Base-by-base conservation (phyloP, 129 eudicot genomes). In the Kitagawia praeruptora region DNA sequence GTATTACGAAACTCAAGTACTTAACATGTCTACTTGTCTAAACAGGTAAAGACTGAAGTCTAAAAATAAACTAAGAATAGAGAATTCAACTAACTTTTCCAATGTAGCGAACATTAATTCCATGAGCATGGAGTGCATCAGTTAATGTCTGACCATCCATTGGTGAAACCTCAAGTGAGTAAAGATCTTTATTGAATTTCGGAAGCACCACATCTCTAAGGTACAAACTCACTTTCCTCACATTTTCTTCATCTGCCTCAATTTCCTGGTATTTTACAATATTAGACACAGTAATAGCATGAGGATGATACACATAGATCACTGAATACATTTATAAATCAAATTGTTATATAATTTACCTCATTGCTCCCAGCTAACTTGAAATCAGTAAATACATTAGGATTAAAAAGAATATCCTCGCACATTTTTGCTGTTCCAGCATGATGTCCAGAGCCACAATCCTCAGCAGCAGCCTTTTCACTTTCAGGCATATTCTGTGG, bases 61-160 rank as follows among this genome's bases (percentile, higher is more conserved):
- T 70, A 12, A 34, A 70, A 4, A 39, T 16, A 15, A 39, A 39
- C 11, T 34, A 69, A 31, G 11, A 34, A 16, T 15, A 9, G 21
- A 28, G 75, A 39, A 4, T 39, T 14, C 16, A 76, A 80, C 91
- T 83, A 89, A 96, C 99, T 79, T 89, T 90, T 84, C 99, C 99
- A 67, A 96, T 88, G 82, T 96, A 96, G 27, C 98, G 99, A 77
- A 96, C 85, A 74, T 96, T 96, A 67, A 96, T 91, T 77, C 99
- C 99, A 91, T 90, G 97, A 18, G 99, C 97, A 88, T 96, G 99
- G 40, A 96, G 89, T 64, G 98, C 99, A 76, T 96, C 99, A 77
- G 99, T 96, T 63, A 96, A 86, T 25, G 99, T 96, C 70, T 96
- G 99, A n/a, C 99, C 99, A 74, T 96, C 99, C 99, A 96, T 96